A percentile compares a stretch with the other conserved stretches of the same genome.
Evolutionary conservation across 495 filamentous ascomycete genomes (phyloP).

Genomic region (Alectoria sarmentosa): DNA sequence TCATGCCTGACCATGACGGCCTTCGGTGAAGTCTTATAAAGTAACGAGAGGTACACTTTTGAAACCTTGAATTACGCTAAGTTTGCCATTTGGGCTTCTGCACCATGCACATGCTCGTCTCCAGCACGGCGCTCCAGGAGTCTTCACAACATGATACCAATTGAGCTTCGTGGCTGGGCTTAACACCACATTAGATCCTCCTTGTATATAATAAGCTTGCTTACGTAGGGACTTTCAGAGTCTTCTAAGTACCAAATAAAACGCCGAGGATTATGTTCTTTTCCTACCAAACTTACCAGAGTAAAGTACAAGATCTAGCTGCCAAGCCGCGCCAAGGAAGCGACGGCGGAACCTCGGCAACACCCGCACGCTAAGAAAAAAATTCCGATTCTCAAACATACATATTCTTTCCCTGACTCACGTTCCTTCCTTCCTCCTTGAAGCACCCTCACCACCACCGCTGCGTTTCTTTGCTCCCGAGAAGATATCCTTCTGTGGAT

Average conservation of each 20-base stretch:
- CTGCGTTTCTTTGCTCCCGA: conserved; percentile 99
- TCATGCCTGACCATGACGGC: conserved; percentile 13
- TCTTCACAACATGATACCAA: neutral
- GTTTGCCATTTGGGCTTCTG: neutral
- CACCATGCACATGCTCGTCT: neutral
- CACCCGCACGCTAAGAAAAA: neutral
- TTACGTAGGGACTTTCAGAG: neutral
- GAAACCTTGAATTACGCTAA: neutral
- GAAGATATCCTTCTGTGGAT: conserved; percentile 35
- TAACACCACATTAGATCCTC: neutral
- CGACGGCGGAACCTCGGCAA: neutral
- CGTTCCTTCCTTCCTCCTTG: conserved; percentile 42
- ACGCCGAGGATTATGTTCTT: neutral
- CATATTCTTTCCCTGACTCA: conserved; percentile 19
- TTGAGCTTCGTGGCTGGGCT: neutral
- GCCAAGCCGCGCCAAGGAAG: neutral
- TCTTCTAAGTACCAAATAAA: neutral
- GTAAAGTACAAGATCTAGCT: neutral
- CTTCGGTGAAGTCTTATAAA: conserved; percentile 3
- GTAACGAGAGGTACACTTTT: neutral
- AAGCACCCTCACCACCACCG: conserved; percentile 93
- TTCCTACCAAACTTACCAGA: too few relatives aligned
- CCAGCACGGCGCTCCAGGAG: conserved; percentile 8
- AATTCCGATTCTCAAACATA: neutral
- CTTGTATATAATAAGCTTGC: neutral